Evolutionary conservation across 164 flowering plant species (phyloP).

Genomic region (Santalum album): DNA sequence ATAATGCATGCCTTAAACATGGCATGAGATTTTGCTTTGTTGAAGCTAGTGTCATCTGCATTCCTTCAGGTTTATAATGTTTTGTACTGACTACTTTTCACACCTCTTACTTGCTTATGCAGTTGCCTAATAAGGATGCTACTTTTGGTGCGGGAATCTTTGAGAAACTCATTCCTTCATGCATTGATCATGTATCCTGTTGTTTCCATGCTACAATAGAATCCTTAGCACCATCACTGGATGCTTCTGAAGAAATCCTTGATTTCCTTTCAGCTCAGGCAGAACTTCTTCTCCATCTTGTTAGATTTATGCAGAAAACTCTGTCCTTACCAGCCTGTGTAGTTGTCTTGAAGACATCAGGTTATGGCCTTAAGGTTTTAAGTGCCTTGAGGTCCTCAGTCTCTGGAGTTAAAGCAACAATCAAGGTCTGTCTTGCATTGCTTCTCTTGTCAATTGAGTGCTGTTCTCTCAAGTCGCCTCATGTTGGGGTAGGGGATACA

Average conservation of each 20-base stretch:
- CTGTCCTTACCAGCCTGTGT: slow-evolving; percentile 22
- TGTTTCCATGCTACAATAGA: slow-evolving; percentile 33
- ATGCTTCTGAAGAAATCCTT: slow-evolving; percentile 39
- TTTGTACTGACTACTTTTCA: too few species aligned
- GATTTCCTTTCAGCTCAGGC: slow-evolving; percentile 50
- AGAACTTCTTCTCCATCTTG: slow-evolving; percentile 57
- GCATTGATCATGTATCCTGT: slow-evolving; percentile 46
- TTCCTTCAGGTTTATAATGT: too few species aligned
- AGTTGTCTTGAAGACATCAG: slow-evolving; percentile 42
- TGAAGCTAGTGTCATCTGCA: too few species aligned
- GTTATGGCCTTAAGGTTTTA: slow-evolving; percentile 50
- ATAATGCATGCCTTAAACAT: too few species aligned
- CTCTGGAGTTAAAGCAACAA: slow-evolving; percentile 23
- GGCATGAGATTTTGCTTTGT: too few species aligned
- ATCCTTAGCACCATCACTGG: slow-evolving; percentile 28
- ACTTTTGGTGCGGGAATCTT: slow-evolving; percentile 22
- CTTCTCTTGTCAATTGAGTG: slow-evolving; percentile 43
- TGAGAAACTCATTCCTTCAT: slow-evolving; percentile 33
- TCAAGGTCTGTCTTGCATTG: slow-evolving; percentile 42
- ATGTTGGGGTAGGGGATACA: slow-evolving; percentile 10
- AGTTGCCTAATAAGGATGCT: slow-evolving; percentile 29
- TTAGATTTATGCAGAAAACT: slow-evolving; percentile 24
- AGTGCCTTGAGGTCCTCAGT: slow-evolving; percentile 29
- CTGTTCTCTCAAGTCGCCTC: slow-evolving; percentile 12
- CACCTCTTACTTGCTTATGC: slow-evolving; percentile 23